Evolutionary conservation across 225 moss, liverwort and hornwort species (phyloP), one percentile per base, ranked within the genome.

Genomic region (Anthoceros angustus): DNA sequence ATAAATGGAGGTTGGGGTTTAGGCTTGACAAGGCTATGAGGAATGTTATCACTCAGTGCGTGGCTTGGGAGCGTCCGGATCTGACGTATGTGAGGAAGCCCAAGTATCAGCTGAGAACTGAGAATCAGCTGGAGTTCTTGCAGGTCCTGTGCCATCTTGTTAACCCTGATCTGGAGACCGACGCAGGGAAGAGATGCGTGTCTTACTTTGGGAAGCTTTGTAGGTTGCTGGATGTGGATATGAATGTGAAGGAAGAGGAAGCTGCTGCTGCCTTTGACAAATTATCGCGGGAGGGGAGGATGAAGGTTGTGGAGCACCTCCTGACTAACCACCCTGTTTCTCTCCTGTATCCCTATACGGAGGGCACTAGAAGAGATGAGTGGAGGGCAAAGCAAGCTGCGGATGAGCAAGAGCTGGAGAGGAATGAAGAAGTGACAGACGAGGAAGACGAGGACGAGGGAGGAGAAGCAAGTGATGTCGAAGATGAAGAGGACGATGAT

Each of bases 51-150:
- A 42, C 80, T 8, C 65, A 71, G 55, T 89, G 84, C 49, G 81
- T 84, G 20, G 86, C 84, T 6, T 98, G 95, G 95, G 77, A 70
- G 50, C 92, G 95, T 64, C 95, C 95, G 0, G 92, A 98, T 64
- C 84, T 92, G 24, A 67, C 83, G 43, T 98, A 87, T 23, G 84
- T 92, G 14, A 92, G 73, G 45, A 84, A 74, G 25, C 92, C 95
- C 5, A 81, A 62, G 10, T 84, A 83, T 61, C 78, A 98, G 66
- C 55, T 92, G 39, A 79, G 95, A 70, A 77, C 91, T 72, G 95
- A 98, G 82, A 79, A 84, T 25, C 92, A 98, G 68, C 73, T 74
- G 39, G 67, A 79, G 42, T 98, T 91, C 60, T 49, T 86, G 70
- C 70, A 67, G 64, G 84, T 67, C 11, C 71, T 83, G 70, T 12